phyloP scores from a whole-genome alignment of 176 grass and related monocot genomes.

The Elaeis guineensis region DNA sequence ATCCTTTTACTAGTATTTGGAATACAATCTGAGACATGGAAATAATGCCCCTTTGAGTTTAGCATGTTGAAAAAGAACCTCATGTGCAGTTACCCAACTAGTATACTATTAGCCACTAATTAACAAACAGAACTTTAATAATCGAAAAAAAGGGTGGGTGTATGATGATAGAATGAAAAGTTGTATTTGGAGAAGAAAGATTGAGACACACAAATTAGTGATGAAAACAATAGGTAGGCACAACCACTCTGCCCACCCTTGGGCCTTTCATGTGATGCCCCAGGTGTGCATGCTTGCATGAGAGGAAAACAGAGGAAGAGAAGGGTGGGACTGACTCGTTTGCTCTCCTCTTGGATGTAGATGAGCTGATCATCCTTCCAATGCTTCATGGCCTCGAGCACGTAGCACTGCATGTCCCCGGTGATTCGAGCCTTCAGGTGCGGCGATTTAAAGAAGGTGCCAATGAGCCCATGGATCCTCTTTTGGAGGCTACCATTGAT shows the following conservation, averaged over 20 bases:
- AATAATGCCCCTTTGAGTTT: too few species aligned
- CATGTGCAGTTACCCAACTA: too few species aligned
- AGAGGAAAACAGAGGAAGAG: neutral
- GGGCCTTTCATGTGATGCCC: conserved; percentile 30
- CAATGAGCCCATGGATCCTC: conserved; percentile 74
- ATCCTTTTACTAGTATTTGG: conserved; percentile 68
- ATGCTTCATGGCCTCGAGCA: conserved; percentile 24
- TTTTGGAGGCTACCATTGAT: conserved; percentile 78
- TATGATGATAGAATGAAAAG: too few species aligned
- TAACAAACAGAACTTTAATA: too few species aligned
- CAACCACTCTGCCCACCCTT: conserved; percentile 19
- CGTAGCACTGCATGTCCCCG: conserved; percentile 70
- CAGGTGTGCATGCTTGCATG: conserved; percentile 30
- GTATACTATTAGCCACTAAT: too few species aligned
- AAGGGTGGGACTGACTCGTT: neutral
- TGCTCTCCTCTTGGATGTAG: conserved; percentile 80
- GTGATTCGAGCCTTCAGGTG: conserved; percentile 77
- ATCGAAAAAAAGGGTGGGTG: too few species aligned
- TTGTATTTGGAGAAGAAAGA: neutral
- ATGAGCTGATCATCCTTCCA: conserved; percentile 41
- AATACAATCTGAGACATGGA: conserved; percentile 57
- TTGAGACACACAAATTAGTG: conserved; percentile 30
- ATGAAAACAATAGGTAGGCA: conserved; percentile 27
- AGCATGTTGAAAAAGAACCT: too few species aligned
- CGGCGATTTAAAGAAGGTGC: conserved; percentile 82